These are phyloP conservation scores for Magnolia officinalis DNA, from an alignment of 164 flowering plant species.

Conservation along the genomic window DNA sequence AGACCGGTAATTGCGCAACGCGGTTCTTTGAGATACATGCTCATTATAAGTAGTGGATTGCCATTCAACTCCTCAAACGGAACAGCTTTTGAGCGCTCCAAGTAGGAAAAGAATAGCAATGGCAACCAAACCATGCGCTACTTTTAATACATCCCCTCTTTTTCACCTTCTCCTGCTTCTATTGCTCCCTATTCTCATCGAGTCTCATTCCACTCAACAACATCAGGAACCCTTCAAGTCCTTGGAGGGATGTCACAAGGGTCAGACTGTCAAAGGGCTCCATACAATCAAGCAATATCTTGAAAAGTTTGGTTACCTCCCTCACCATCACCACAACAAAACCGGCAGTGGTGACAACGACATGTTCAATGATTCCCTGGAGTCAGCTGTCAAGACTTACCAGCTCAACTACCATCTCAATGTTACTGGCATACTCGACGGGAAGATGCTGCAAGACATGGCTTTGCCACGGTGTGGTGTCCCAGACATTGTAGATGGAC, in stretches of 20 bases:
- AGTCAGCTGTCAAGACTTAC: constrained; percentile 27
- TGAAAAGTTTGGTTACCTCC: constrained; percentile 20
- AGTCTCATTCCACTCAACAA: background rate
- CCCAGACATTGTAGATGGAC: constrained; percentile 24
- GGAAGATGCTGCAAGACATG: constrained; percentile 13
- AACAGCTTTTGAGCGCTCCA: too few species aligned
- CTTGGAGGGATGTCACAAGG: constrained; percentile 19
- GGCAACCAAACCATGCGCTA: too few species aligned
- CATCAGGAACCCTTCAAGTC: background rate
- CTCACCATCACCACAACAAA: background rate
- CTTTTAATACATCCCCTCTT: too few species aligned
- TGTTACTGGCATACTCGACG: constrained; percentile 21
- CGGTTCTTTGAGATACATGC: too few species aligned
- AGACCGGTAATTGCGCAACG: too few species aligned
- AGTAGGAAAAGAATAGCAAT: too few species aligned
- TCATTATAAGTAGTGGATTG: too few species aligned
- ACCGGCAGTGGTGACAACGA: constrained; percentile 7
- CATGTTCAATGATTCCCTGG: constrained; percentile 24
- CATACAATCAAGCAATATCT: constrained; percentile 21
- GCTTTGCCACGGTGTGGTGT: constrained; percentile 24
- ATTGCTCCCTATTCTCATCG: background rate
- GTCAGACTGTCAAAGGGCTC: constrained; percentile 9
- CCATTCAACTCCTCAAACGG: too few species aligned
- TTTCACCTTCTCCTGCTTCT: background rate
- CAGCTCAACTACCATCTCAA: constrained; percentile 27